Conservation (phyloP, 331 rosid species). For the Acacia concinna region DNA sequence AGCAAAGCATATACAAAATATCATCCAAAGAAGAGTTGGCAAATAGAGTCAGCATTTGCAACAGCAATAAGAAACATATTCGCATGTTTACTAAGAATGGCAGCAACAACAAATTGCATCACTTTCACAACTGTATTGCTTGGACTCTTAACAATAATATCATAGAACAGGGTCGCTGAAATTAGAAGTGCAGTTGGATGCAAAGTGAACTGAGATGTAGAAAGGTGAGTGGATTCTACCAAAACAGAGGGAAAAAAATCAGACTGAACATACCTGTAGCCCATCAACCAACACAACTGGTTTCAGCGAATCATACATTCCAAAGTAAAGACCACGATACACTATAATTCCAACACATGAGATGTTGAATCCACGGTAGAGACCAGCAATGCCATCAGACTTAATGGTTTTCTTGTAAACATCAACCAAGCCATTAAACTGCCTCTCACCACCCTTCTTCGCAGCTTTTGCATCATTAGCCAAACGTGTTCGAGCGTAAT, state of each 20-base stretch:
- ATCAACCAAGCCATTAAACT: constrained; percentile 82
- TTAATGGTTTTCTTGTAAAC: constrained; percentile 75
- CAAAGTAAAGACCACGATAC: constrained; percentile 91
- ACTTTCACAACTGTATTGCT: background rate
- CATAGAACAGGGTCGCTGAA: background rate
- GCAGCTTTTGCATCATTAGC: constrained; percentile 87
- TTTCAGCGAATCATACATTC: constrained; percentile 91
- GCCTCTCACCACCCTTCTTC: constrained; percentile 89
- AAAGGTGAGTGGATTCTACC: background rate
- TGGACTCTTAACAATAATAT: background rate
- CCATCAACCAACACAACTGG: constrained; percentile 78
- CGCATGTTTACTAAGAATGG: background rate
- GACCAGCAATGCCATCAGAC: constrained; percentile 85
- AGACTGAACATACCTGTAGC: constrained; percentile 56
- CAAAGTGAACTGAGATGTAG: constrained; percentile 8
- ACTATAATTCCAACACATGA: constrained; percentile 85
- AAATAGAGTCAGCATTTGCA: background rate
- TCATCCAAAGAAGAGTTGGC: background rate
- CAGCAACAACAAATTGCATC: background rate
- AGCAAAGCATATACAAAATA: constrained; percentile 21
- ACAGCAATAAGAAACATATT: background rate
- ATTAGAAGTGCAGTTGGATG: background rate
- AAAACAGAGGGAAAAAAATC: background rate
- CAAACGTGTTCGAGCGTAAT: constrained; percentile 83
- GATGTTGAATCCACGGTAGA: constrained; percentile 84